Evolutionary conservation across 345 rosid genomes (phyloP), one percentile per base, ranked within the genome.

Genomic region (Acer campestre): DNA sequence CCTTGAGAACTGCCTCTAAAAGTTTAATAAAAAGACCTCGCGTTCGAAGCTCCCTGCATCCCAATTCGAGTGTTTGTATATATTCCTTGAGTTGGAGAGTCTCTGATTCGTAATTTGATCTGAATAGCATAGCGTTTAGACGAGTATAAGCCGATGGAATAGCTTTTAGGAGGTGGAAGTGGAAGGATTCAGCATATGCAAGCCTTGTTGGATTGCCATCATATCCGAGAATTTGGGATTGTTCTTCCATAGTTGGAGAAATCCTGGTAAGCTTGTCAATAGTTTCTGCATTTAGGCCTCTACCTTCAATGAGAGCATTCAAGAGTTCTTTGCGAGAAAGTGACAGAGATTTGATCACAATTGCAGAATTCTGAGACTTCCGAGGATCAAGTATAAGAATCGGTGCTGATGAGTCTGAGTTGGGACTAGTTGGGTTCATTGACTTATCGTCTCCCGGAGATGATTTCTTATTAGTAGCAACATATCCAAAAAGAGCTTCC

Each of bases 401-500:
- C 77, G 87, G 90, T 25, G 49, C 12, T 10, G 89, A 65, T 49
- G 88, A 61, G 10, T 70, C 62, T 16, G 84, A 42, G 71, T 66
- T 78, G 61, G 48, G 48, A 63, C 71, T 85, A 13, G 70, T 80
- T 61, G 81, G 71, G 49, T 69, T 81, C 18, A 27, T 67, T 61
- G 80, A 38, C 59, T 29, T 72, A 6, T 51, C 53, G 9, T 56
- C 78, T 55, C 76, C 38, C 12, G 72, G 49, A 10, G 89, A 83
- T 3, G 93, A 77, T 81, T 81, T 90, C 76, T 75, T 80, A 22
- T 89, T 89, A 20, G 83, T 86, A 27, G 94, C 94, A 16, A 87
- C 89, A 67, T 73, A 87, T 53, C 99, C 98, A 74, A 95, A 95
- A 3, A 95, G 90, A 64, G 97, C 96, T 82, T 95, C 98, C 99